Evolutionary conservation across 768 basidiomycete species (phyloP).

Genomic region (Macrolepiota albuminosa): DNA sequence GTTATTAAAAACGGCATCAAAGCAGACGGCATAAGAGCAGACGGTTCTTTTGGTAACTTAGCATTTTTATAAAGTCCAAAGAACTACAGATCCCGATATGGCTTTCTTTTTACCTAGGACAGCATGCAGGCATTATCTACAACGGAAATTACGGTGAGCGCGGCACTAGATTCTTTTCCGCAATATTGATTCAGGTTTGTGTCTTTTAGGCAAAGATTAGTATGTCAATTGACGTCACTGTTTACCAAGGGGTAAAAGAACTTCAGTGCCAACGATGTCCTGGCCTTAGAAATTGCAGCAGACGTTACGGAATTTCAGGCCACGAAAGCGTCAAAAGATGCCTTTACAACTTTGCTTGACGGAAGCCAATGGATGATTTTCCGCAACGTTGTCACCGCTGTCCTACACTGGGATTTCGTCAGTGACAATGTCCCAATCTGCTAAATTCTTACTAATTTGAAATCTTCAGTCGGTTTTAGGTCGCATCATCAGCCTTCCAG

Average conservation of each 20-base stretch:
- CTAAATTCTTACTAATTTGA: neutral
- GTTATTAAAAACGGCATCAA: constrained; percentile 39
- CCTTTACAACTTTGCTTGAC: constrained; percentile 52
- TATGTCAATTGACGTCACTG: constrained; percentile 16
- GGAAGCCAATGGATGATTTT: constrained; percentile 72
- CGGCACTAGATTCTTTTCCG: neutral
- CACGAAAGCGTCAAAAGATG: constrained; percentile 31
- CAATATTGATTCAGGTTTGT: neutral
- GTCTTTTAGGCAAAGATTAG: constrained; percentile 37
- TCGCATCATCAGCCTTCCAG: constrained; percentile 65
- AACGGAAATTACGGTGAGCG: constrained; percentile 64
- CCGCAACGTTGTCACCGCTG: constrained; percentile 47
- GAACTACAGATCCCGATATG: neutral
- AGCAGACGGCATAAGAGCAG: constrained; percentile 58
- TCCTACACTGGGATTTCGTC: constrained; percentile 72
- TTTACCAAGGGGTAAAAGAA: neutral
- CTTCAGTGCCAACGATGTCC: constrained; percentile 51
- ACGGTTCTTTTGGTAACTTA: constrained; percentile 42
- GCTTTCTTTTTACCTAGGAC: constrained; percentile 23
- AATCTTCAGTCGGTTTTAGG: constrained; percentile 50
- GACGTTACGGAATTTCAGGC: constrained; percentile 56
- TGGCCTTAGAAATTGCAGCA: constrained; percentile 59
- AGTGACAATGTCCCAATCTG: constrained; percentile 21
- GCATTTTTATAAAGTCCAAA: neutral
- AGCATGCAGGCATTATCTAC: constrained; percentile 64